These are phyloP conservation scores for Dendrobium huoshanense DNA, from an alignment of 106 monocot species.

Conservation along the genomic window DNA sequence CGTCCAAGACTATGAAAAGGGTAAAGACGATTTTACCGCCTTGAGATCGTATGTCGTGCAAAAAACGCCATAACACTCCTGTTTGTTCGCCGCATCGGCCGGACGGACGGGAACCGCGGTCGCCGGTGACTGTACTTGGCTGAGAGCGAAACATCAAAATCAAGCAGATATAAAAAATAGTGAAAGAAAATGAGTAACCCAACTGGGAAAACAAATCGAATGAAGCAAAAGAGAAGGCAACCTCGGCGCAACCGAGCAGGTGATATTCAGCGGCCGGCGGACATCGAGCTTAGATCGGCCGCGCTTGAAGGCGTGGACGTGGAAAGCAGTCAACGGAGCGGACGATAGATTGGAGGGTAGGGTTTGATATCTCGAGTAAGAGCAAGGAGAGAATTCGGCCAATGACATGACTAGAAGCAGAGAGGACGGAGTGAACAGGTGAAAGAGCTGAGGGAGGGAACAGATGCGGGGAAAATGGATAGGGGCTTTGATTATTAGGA, in stretches of 20 bases:
- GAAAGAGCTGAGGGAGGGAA: background rate
- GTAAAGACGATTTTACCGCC: constrained; percentile 33
- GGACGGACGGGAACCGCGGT: constrained; percentile 10
- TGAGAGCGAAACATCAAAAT: constrained; percentile 15
- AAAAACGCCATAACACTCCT: constrained; percentile 80
- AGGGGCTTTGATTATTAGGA: background rate
- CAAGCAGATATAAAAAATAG: background rate
- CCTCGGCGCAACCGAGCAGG: constrained; percentile 66
- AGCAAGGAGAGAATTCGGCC: constrained; percentile 16
- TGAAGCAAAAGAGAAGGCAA: constrained; percentile 1
- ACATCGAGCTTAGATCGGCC: background rate
- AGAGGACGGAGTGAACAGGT: constrained; percentile 3
- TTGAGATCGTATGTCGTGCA: constrained; percentile 77
- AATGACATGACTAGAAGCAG: constrained; percentile 26
- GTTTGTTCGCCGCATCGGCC: constrained; percentile 16
- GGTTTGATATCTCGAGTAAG: constrained; percentile 6
- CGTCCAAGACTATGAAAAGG: background rate
- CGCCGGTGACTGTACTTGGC: constrained; percentile 50
- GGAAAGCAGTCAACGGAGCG: constrained; percentile 7
- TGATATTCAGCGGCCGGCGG: constrained; percentile 14
- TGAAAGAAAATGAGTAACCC: background rate
- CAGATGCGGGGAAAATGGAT: background rate
- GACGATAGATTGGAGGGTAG: constrained; percentile 22
- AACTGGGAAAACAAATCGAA: background rate
- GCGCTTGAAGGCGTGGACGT: background rate